phyloP scores from a whole-genome alignment of 1,139 yeast species.

The Kluyveromyces sp. region DNA sequence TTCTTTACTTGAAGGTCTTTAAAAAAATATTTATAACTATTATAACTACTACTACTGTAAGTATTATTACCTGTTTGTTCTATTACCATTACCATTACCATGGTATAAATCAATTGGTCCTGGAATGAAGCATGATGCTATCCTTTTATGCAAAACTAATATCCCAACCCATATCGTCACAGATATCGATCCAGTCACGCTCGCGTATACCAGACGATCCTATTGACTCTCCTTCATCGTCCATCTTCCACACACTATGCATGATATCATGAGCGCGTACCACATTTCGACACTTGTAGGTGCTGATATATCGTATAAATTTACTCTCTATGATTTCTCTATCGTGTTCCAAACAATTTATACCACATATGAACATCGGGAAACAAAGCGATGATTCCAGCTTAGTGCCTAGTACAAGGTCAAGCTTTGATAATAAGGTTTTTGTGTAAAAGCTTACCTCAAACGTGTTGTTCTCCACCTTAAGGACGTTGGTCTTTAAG shows the following conservation, averaged over 20 bases:
- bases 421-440: slow-evolving; percentile 51
- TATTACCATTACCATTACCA: background rate
- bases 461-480: slow-evolving; percentile 33
- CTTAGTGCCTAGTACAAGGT: slow-evolving; percentile 54
- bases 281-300: slow-evolving; percentile 65
- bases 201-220: slow-evolving; percentile 19
- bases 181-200: slow-evolving; percentile 54
- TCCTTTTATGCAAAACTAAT: slow-evolving; percentile 51
- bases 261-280: slow-evolving; percentile 51
- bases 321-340: slow-evolving; percentile 45
- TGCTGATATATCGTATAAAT: slow-evolving; percentile 47
- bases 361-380: slow-evolving; percentile 72
- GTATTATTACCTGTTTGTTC: background rate
- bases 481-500: slow-evolving; percentile 52
- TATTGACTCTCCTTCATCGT: slow-evolving; percentile 35
- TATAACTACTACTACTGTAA: too few relatives aligned
- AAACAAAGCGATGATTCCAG: slow-evolving; percentile 68
- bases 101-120: background rate
- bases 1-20: too few relatives aligned
- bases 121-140: too few relatives aligned
- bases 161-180: slow-evolving; percentile 68
- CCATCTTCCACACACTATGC: slow-evolving; percentile 50
- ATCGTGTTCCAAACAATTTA: slow-evolving; percentile 45
- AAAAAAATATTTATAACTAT: too few relatives aligned
- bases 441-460: slow-evolving; percentile 55